Conservation (phyloP, 2,329 filamentous ascomycete species). For the Sclerotiophoma versabilis region DNA sequence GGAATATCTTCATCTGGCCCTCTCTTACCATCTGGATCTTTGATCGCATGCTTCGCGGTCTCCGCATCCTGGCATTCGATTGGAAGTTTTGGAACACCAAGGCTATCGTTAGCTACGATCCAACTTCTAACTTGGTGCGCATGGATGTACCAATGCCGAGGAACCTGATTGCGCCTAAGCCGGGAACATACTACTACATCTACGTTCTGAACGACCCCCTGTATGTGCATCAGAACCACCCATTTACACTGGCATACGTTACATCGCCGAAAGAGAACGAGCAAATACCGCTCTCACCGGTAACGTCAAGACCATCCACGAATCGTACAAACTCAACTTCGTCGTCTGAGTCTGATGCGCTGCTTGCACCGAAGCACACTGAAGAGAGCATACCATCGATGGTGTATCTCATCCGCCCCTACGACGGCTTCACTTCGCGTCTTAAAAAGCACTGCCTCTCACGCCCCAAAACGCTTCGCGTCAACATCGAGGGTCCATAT, state of each 20-base stretch:
- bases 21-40: slow-evolving; percentile 59
- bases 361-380: slow-evolving; percentile 25
- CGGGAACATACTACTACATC: slow-evolving; percentile 61
- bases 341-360: slow-evolving; percentile 41
- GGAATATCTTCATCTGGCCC: slow-evolving; percentile 60
- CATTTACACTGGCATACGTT: slow-evolving; percentile 50
- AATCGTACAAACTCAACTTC: slow-evolving; percentile 17
- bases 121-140: slow-evolving; percentile 55
- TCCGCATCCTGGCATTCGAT: slow-evolving; percentile 56
- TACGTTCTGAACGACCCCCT: slow-evolving; percentile 55
- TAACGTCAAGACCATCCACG: slow-evolving; percentile 15
- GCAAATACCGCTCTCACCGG: slow-evolving; percentile 19
- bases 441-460: slow-evolving; percentile 39
- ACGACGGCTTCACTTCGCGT: slow-evolving; percentile 59
- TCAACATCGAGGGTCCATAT: slow-evolving; percentile 61
- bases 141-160: slow-evolving; percentile 54
- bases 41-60: slow-evolving; percentile 57
- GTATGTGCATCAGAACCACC: slow-evolving; percentile 59
- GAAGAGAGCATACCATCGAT: slow-evolving; percentile 32
- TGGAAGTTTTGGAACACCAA: slow-evolving; percentile 46
- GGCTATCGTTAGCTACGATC: slow-evolving; percentile 54
- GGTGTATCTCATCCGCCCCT: slow-evolving; percentile 60
- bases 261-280: slow-evolving; percentile 7
- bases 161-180: slow-evolving; percentile 43
- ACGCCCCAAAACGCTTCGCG: slow-evolving; percentile 37